A percentile compares a stretch with the other conserved stretches of the same genome.
These are phyloP conservation scores for Zygnema circumcarinatum DNA, from an alignment of 139 green algal species.

Conservation along the genomic window DNA sequence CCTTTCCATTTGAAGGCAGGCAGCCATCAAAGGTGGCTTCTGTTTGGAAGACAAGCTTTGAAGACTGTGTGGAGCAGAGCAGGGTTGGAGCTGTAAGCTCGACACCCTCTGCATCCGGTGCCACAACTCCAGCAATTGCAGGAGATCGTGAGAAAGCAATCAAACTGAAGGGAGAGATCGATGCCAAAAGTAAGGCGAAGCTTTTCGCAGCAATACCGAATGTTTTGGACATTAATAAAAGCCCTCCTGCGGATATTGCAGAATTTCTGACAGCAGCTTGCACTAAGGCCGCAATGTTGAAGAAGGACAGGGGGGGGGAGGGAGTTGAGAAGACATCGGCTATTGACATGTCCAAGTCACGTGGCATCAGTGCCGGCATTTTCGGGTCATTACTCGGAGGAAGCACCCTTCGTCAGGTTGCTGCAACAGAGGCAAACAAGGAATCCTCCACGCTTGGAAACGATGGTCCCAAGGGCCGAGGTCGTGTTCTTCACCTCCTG, in stretches of 20 bases:
- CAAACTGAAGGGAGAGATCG: not conserved
- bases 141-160: not conserved
- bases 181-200: not conserved
- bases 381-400: not conserved
- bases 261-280: constrained; percentile 11
- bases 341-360: not conserved
- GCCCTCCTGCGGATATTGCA: not conserved
- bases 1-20: too few species aligned
- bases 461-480: not conserved
- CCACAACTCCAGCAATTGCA: not conserved
- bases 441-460: not conserved
- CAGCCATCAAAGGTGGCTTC: too few species aligned
- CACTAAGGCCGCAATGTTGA: not conserved
- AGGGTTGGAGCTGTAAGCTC: too few species aligned
- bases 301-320: not conserved
- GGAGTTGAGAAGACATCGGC: not conserved
- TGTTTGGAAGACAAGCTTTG: too few species aligned
- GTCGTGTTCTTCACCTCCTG: not conserved
- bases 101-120: too few species aligned
- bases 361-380: not conserved
- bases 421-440: not conserved
- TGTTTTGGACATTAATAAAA: constrained; percentile 20
- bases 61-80: too few species aligned
- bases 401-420: not conserved
- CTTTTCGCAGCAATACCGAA: not conserved